Conservation (phyloP, 2,329 filamentous ascomycete species). For the Aspergillus sp. region DNA sequence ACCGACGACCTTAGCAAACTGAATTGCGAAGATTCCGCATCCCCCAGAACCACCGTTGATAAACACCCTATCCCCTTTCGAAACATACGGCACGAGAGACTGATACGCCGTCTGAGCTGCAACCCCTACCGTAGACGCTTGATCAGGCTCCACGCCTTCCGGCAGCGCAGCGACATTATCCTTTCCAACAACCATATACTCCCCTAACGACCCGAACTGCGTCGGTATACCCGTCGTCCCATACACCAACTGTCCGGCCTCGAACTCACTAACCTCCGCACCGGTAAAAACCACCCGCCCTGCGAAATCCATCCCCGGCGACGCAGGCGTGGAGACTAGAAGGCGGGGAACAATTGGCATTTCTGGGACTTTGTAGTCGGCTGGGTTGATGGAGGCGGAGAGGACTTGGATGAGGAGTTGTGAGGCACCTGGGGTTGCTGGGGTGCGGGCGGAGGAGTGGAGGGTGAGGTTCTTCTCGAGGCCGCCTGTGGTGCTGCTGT, state of each 20-base stretch:
- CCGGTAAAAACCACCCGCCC: conserved; percentile 38
- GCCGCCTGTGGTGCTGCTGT: conserved; percentile 38
- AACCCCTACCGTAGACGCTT: conserved; percentile 40
- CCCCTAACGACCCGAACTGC: conserved; percentile 38
- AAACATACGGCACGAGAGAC: conserved; percentile 41
- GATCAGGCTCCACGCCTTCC: conserved; percentile 34
- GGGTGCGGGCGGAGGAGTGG: conserved; percentile 36
- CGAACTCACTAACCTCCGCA: conserved; percentile 22
- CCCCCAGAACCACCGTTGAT: conserved; percentile 61
- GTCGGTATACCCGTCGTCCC: conserved; percentile 29
- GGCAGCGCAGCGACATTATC: conserved; percentile 37
- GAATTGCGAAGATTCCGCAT: conserved; percentile 54
- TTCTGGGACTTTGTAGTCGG: conserved; percentile 59
- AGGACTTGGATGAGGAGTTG: conserved; percentile 52
- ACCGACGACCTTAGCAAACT: conserved; percentile 56
- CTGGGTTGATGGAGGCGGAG: conserved; percentile 52
- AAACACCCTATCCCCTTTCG: conserved; percentile 51
- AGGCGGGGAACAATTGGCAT: conserved; percentile 36
- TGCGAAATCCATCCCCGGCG: conserved; percentile 47
- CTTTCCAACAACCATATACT: conserved; percentile 36
- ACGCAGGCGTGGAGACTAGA: conserved; percentile 37
- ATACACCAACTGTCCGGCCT: conserved; percentile 41
- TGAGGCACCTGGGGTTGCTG: conserved; percentile 30
- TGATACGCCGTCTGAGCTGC: conserved; percentile 46
- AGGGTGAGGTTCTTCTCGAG: conserved; percentile 51